Evolutionary conservation across 495 filamentous ascomycete species (phyloP), one percentile per base, ranked within the genome.

Genomic region (Thozetella sp.): DNA sequence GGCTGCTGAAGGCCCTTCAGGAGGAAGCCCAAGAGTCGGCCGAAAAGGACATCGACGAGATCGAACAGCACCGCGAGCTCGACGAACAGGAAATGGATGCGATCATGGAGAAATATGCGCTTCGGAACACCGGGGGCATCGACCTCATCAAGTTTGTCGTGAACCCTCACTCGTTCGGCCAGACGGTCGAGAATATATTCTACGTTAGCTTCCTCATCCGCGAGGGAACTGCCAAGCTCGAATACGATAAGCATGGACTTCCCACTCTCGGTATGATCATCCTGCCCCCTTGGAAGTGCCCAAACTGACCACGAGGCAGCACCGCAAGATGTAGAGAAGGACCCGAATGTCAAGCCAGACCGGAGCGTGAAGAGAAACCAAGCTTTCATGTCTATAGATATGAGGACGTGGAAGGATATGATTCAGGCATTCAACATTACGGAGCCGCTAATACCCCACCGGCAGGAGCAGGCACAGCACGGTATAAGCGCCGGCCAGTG

Each of bases 151-250:
- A 86, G 43, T 97, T 97, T 62, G 91, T 91, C 27, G 80, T 97
- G 58, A 96, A 99, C 63, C 94, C 95, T 2, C 71, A 73, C 0
- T 96, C 91, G 0, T 99, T 98, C 66, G 93, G 93, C 0, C 96
- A 99, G 75, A 97, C 92, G 1, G 86, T 98, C 2, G 95, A 99
- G 72, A 99, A 99, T 70, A 74, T 99, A 64, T 99, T 99, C 74
- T 97, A 97, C 67, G 82, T 97, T 58, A 94, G 90, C 69, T 99
- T 99, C 72, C 75, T 99, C 56, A 92, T 97, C 57, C 86, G 88
- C 55, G 96, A 99, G 70, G 93, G 94, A 6, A 83, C 77, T 56
- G 82, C 90, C 12, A 88, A 84, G 27, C 77, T 97, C 22, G 72
- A 76, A 0, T 79, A 80, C 45, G 90, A 94, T 70, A 77, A 83